Percentiles rank a stretch among this genome's conserved stretches.
These are phyloP conservation scores for Somion occarium DNA, from an alignment of 1,284 basidiomycete species.

Conservation along the genomic window DNA sequence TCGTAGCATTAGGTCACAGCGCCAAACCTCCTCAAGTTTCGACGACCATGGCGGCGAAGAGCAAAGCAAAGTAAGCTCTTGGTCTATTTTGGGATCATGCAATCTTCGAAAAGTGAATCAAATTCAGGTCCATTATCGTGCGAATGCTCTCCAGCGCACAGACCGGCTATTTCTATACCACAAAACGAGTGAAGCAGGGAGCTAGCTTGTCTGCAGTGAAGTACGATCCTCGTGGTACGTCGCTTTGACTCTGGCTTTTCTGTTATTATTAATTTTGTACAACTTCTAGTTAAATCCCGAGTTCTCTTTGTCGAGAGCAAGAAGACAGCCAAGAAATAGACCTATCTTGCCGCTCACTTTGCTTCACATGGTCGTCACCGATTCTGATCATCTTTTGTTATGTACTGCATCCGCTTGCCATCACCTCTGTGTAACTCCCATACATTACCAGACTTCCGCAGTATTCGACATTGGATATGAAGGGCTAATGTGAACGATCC, in stretches of 20 bases:
- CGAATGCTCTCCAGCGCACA: constrained; percentile 86
- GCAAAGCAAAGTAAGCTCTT: constrained; percentile 8
- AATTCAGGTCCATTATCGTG: constrained; percentile 72
- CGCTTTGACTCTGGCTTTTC: background rate
- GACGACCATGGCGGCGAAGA: constrained; percentile 11
- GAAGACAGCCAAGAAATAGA: constrained; percentile 54
- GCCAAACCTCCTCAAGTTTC: background rate
- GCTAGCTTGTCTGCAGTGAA: constrained; percentile 80
- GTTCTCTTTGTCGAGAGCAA: constrained; percentile 80
- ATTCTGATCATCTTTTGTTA: too few species aligned
- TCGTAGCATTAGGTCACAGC: background rate
- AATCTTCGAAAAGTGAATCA: too few species aligned
- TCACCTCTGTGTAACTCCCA: too few species aligned
- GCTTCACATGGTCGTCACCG: too few species aligned
- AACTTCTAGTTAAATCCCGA: constrained; percentile 53
- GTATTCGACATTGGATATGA: too few species aligned
- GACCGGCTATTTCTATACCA: constrained; percentile 88
- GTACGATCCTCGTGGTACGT: constrained; percentile 81
- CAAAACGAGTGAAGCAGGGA: constrained; percentile 64
- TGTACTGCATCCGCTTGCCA: too few species aligned
- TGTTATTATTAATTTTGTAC: background rate
- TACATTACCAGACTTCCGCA: too few species aligned
- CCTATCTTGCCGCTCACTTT: too few species aligned
- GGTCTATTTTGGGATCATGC: background rate
- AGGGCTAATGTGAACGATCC: too few species aligned